phyloP scores from a whole-genome alignment of 768 basidiomycete species.

The Gymnopilus dilepis region DNA sequence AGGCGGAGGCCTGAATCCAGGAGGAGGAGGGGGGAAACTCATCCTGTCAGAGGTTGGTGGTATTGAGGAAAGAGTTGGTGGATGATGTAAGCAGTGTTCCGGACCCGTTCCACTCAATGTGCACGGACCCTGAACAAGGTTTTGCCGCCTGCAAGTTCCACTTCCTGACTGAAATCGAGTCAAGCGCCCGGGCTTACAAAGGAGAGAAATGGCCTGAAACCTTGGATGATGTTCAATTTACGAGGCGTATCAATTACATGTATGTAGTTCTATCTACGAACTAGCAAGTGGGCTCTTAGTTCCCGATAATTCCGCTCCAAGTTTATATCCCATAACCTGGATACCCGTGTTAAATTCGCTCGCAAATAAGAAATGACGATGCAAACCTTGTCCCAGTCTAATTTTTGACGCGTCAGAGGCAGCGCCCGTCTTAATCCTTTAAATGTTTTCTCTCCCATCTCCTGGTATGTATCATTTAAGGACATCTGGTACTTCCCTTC shows the following conservation, averaged over 20 bases:
- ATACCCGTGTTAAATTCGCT: constrained; percentile 7
- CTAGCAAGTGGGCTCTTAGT: constrained; percentile 60
- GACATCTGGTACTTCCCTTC: constrained; percentile 80
- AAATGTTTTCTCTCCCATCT: constrained; percentile 94
- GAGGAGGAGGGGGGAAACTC: constrained; percentile 64
- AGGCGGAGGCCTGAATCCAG: constrained; percentile 54
- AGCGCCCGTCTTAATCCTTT: constrained; percentile 88
- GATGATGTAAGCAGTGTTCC: constrained; percentile 47
- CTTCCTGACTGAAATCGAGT: background rate
- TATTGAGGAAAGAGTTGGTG: constrained; percentile 43
- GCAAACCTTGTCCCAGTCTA: constrained; percentile 93
- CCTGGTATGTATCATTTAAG: constrained; percentile 81
- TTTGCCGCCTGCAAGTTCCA: constrained; percentile 2
- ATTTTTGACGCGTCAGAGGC: constrained; percentile 90
- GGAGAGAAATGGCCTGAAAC: background rate
- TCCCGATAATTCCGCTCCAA: constrained; percentile 77
- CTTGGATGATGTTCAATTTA: background rate
- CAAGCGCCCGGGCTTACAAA: background rate
- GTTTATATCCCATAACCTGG: constrained; percentile 64
- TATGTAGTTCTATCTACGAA: constrained; percentile 18
- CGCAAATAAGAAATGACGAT: background rate
- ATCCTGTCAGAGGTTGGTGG: constrained; percentile 44
- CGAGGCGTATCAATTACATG: background rate
- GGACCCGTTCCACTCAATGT: constrained; percentile 25
- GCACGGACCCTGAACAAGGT: constrained; percentile 43